Conservation (phyloP, 1,139 yeast genomes). For the Hansenula lynferdii region DNA sequence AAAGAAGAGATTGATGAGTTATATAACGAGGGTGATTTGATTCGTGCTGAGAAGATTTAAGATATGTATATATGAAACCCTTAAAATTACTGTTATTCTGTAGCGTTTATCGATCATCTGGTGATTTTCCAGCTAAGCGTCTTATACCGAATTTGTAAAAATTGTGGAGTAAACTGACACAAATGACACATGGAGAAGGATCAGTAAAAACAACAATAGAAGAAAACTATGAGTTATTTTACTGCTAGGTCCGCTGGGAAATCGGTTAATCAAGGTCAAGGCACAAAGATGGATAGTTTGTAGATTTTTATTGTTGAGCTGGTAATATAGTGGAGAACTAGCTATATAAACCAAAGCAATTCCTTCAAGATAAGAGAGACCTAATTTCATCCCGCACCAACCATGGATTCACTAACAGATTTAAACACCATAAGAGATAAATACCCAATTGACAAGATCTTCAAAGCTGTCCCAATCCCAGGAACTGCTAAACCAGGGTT, state of each 20-base stretch:
- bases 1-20: constrained; percentile 41
- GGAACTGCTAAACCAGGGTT: constrained; percentile 27
- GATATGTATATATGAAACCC: neutral
- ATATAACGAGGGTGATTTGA: constrained; percentile 51
- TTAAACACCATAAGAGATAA: constrained; percentile 21
- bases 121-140: no score
- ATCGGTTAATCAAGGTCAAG: neutral
- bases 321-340: no score
- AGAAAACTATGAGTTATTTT: no score
- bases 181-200: no score
- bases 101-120: neutral
- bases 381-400: neutral
- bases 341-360: no score
- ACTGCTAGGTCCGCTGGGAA: no score
- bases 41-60: neutral
- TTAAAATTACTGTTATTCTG: neutral
- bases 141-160: no score
- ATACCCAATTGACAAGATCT: constrained; percentile 42
- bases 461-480: constrained; percentile 38
- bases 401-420: constrained; percentile 5
- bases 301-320: no score
- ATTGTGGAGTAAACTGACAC: no score
- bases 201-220: no score
- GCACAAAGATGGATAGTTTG: no score
- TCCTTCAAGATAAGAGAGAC: no score